phyloP scores from a whole-genome alignment of 2,329 filamentous ascomycete species.

The Tolypocladium tundrense region DNA sequence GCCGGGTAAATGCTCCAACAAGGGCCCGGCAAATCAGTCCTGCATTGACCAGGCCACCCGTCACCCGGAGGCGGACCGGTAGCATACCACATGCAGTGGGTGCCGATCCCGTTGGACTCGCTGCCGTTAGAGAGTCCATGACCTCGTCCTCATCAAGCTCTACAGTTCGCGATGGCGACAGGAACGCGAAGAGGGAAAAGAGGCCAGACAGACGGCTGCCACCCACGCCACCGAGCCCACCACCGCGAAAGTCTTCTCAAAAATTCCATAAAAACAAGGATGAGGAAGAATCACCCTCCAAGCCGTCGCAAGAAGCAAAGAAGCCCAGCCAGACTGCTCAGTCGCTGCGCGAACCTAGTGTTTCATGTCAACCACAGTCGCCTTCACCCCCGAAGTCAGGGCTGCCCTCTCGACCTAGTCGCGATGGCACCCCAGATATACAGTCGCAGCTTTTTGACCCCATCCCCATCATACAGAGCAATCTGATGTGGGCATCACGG shows the following conservation, averaged over 20 bases:
- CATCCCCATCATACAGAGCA: conserved; percentile 52
- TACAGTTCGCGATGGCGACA: conserved; percentile 47
- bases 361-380: conserved; percentile 12
- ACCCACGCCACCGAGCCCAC: conserved; percentile 48
- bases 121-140: conserved; percentile 57
- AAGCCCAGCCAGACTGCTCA: conserved; percentile 18
- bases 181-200: conserved; percentile 28
- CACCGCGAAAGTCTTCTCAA: conserved; percentile 51
- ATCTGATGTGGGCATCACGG: conserved; percentile 39
- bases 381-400: conserved; percentile 21
- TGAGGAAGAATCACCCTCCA: conserved; percentile 27
- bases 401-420: conserved; percentile 53
- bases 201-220: conserved; percentile 30
- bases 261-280: conserved; percentile 33
- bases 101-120: conserved; percentile 46
- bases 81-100: conserved; percentile 43
- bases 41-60: conserved; percentile 44
- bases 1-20: conserved; percentile 29
- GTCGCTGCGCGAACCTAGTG: conserved; percentile 21
- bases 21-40: conserved; percentile 45
- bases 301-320: conserved; percentile 21
- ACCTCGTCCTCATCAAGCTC: conserved; percentile 66
- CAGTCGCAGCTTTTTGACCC: conserved; percentile 42
- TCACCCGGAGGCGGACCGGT: conserved; percentile 47
- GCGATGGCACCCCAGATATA: conserved; percentile 56